phyloP scores from a whole-genome alignment of 441 rosid genomes.

The Gossypium schwendimanii region DNA sequence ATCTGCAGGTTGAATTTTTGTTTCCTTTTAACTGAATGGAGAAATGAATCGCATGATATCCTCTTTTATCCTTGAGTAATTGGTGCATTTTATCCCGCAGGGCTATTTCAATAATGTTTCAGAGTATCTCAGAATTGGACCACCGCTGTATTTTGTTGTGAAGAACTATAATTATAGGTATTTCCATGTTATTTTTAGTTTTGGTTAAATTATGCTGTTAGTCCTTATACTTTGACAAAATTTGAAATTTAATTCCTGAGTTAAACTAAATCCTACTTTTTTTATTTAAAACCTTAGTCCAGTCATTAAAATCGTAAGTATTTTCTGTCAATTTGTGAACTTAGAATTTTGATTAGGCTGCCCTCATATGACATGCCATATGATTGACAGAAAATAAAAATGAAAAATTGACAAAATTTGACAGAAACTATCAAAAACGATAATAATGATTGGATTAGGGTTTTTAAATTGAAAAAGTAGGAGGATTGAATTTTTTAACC shows the following conservation, averaged over 20 bases:
- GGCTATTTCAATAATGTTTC: conserved; percentile 84
- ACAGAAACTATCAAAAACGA: not conserved
- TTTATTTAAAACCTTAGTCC: not conserved
- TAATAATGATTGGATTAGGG: not conserved
- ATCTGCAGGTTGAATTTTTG: conserved; percentile 72
- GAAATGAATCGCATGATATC: not conserved
- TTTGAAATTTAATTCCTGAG: not conserved
- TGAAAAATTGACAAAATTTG: not conserved
- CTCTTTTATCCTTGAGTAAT: conserved; percentile 17
- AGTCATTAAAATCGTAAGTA: not conserved
- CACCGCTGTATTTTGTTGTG: conserved; percentile 87
- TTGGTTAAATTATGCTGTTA: conserved; percentile 2
- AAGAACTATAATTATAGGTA: conserved; percentile 94
- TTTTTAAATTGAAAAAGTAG: not conserved
- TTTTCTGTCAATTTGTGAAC: not conserved
- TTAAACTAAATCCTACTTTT: not conserved
- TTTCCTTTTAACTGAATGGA: conserved; percentile 11
- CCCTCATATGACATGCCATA: not conserved
- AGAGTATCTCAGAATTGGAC: conserved; percentile 85
- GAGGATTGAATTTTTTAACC: not conserved
- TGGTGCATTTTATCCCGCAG: conserved; percentile 34
- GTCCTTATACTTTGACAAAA: not conserved
- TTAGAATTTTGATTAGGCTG: not conserved
- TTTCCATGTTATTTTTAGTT: conserved; percentile 8
- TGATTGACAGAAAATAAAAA: not conserved